Evolutionary conservation across 2,329 filamentous ascomycete species (phyloP), one percentile per base, ranked within the genome.

Genomic region (Parascedosporium putredinis): DNA sequence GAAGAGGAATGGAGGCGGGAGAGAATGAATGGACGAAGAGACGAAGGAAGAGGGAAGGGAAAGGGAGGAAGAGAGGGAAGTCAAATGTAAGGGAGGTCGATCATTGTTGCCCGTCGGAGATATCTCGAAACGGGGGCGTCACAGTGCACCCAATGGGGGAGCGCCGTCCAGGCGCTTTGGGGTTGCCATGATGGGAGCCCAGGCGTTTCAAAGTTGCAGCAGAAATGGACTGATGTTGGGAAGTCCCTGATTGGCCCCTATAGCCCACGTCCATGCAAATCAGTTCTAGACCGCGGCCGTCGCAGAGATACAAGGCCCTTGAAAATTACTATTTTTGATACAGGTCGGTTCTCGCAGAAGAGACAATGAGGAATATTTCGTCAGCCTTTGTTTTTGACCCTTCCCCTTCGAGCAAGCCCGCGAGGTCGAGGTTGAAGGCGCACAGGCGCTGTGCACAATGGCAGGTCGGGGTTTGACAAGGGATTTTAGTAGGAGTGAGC

Each of bases 121-220:
- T 12, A 50, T 53, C 52, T 56, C 56, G 58, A 62, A 60, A 61
- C 59, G 51, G 53, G 51, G 55, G 55, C 53, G 60, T 60, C 56
- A 58, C 55, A 58, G 55, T 56, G 51, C 48, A 47, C 33, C 34
- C 46, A 46, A 49, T 50, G 27, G 45, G 53, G 47, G 47, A 49
- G 49, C 46, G 40, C 49, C 45, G 45, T 42, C 23, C 38, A 24
- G 38, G 38, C 38, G 38, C 38, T 42, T 22, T 42, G 16, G 16
- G 46, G 47, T 47, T 24, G 36, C 52, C 52, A 53, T 47, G 51
- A 59, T 49, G 47, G 36, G 50, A 47, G 49, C 47, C n/a, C 58
- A 49, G 51, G 54, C 56, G 72, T 74, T 75, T 75, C 72, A 74
- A 64, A 59, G 51, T 55, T 73, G 71, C 57, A 54, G 55, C 59